These are phyloP conservation scores for Stachybotrys elegans DNA, from an alignment of 2,329 filamentous ascomycete genomes.

Conservation along the genomic window DNA sequence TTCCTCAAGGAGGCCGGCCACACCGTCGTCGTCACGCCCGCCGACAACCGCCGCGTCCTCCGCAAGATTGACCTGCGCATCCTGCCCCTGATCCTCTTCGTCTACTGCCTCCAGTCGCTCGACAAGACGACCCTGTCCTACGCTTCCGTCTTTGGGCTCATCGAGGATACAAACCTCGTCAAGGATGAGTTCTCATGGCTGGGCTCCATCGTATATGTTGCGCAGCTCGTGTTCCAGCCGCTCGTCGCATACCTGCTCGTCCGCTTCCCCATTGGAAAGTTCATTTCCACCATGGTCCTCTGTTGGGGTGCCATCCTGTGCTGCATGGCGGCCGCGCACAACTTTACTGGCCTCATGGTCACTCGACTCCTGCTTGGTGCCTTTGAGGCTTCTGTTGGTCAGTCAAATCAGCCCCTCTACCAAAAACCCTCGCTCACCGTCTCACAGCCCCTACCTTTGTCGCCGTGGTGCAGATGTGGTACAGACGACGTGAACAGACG, in stretches of 20 bases:
- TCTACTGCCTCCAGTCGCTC: conserved; percentile 38
- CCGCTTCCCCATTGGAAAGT: conserved; percentile 49
- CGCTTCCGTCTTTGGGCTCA: conserved; percentile 60
- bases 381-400: conserved; percentile 39
- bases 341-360: conserved; percentile 39
- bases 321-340: conserved; percentile 45
- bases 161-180: conserved; percentile 42
- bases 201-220: conserved; percentile 29
- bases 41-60: conserved; percentile 44
- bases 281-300: conserved; percentile 44
- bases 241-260: conserved; percentile 50
- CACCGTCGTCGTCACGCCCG: conserved; percentile 41
- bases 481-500: conserved; percentile 27
- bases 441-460: conserved; percentile 22
- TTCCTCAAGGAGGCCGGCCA: conserved; percentile 40
- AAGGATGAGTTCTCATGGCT: conserved; percentile 62
- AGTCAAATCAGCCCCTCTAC: no score
- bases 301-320: conserved; percentile 48
- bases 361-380: conserved; percentile 40
- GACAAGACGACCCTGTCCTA: conserved; percentile 43
- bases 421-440: background rate
- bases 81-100: conserved; percentile 44
- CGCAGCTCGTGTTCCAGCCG: conserved; percentile 39
- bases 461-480: conserved; percentile 30
- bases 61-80: conserved; percentile 44